Evolutionary conservation across 1,284 basidiomycete genomes (phyloP).

Genomic region (Vanrija humicola): DNA sequence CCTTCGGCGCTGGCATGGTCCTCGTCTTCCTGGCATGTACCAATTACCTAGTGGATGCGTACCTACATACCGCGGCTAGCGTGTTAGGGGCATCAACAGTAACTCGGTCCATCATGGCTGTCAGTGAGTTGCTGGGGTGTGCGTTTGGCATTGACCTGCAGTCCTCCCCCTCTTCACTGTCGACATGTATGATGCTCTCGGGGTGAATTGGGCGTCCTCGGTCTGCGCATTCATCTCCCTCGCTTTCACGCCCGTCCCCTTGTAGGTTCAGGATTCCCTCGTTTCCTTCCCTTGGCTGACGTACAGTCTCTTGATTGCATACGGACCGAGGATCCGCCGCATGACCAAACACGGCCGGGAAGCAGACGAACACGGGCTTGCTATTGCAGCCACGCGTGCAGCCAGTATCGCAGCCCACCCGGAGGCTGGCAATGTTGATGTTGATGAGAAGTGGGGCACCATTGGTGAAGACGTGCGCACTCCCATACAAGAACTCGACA

Average conservation of each 20-base stretch:
- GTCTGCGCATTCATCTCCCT: conserved; percentile 31
- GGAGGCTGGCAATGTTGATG: too few relatives aligned
- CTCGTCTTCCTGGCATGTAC: conserved; percentile 29
- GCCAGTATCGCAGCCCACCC: too few relatives aligned
- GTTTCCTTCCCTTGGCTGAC: too few relatives aligned
- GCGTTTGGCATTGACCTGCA: conserved; percentile 60
- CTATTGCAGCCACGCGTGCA: too few relatives aligned
- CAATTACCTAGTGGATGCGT: conserved; percentile 62
- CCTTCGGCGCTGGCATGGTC: conserved; percentile 54
- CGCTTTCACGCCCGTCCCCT: conserved; percentile 13
- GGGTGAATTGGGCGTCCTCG: conserved; percentile 56
- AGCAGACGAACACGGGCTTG: conserved; percentile 8
- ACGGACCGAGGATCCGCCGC: conserved; percentile 23
- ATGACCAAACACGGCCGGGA: conserved; percentile 22
- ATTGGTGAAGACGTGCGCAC: too few relatives aligned
- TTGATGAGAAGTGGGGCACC: too few relatives aligned
- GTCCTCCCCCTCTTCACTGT: conserved; percentile 59
- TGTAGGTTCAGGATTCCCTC: background rate
- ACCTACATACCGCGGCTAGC: conserved; percentile 53
- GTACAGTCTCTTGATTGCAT: conserved; percentile 16
- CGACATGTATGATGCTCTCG: conserved; percentile 57
- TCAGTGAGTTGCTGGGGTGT: conserved; percentile 19
- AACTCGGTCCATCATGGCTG: conserved; percentile 60
- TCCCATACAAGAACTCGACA: too few relatives aligned
- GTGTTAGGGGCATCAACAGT: conserved; percentile 67